phyloP scores from a whole-genome alignment of 1,284 basidiomycete species.

The Mycena sp. region DNA sequence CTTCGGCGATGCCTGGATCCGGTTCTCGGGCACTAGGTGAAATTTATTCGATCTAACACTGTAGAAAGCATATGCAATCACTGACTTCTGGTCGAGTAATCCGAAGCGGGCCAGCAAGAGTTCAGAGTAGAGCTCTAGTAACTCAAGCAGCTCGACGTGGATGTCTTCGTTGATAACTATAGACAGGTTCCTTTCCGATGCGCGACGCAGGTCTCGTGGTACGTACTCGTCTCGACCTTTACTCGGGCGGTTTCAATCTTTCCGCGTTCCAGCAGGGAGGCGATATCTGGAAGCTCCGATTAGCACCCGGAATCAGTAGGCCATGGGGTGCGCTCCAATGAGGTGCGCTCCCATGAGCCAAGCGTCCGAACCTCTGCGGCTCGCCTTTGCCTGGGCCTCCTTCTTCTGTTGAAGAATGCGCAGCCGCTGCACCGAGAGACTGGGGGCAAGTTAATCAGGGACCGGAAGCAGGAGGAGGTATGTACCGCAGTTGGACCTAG shows the following conservation, averaged over 20 bases:
- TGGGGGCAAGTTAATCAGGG: slow-evolving; percentile 41
- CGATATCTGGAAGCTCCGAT: slow-evolving; percentile 62
- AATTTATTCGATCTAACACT: slow-evolving; percentile 6
- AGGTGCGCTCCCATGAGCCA: too few relatives aligned
- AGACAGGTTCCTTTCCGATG: not conserved
- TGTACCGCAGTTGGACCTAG: slow-evolving; percentile 74
- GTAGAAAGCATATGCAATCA: slow-evolving; percentile 19
- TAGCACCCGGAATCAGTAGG: not conserved
- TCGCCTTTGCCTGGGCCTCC: slow-evolving; percentile 88
- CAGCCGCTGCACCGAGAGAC: slow-evolving; percentile 90
- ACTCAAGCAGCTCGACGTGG: slow-evolving; percentile 86
- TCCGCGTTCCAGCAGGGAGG: slow-evolving; percentile 78
- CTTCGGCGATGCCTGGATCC: slow-evolving; percentile 84
- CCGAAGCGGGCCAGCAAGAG: slow-evolving; percentile 93
- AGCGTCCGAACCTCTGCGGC: slow-evolving; percentile 55
- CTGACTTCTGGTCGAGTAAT: slow-evolving; percentile 86
- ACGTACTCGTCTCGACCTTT: slow-evolving; percentile 79
- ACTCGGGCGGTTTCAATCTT: slow-evolving; percentile 87
- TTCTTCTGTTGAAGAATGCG: slow-evolving; percentile 94
- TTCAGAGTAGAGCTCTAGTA: slow-evolving; percentile 95
- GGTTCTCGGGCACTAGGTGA: slow-evolving; percentile 76
- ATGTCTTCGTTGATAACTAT: slow-evolving; percentile 89
- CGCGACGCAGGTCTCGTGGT: not conserved
- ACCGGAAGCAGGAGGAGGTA: not conserved
- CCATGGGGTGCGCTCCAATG: not conserved